Evolutionary conservation across 352 stramenopile genomes (phyloP).

Genomic region (Phytophthora sansomeana): DNA sequence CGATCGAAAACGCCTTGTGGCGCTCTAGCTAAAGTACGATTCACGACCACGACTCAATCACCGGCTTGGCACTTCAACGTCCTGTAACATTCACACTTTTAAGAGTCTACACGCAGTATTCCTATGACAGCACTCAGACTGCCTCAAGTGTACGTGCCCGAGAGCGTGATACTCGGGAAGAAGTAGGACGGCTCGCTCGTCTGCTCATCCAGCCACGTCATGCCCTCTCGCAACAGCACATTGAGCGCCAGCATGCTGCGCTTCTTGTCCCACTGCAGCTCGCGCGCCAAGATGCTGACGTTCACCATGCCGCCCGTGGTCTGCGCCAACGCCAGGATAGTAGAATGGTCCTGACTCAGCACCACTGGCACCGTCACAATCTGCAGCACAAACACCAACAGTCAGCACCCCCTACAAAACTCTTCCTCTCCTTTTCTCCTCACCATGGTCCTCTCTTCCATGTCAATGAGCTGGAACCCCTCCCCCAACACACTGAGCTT

Average conservation of each 20-base stretch:
- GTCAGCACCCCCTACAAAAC: no score
- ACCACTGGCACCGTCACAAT: slow-evolving; percentile 96
- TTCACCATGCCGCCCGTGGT: slow-evolving; percentile 91
- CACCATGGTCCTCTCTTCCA: slow-evolving; percentile 93
- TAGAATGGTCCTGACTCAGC: slow-evolving; percentile 95
- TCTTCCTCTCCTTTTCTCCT: no score
- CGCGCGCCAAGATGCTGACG: slow-evolving; percentile 78
- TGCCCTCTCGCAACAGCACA: slow-evolving; percentile 93
- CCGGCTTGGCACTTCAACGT: slow-evolving; percentile 15
- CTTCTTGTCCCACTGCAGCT: slow-evolving; percentile 92
- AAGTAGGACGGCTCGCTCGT: slow-evolving; percentile 82
- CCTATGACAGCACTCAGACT: no score
- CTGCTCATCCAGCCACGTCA: slow-evolving; percentile 96
- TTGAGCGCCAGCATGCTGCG: slow-evolving; percentile 92
- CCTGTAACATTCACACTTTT: no score
- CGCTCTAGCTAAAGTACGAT: slow-evolving; percentile 49
- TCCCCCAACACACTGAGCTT: slow-evolving; percentile 95
- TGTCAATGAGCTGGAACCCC: slow-evolving; percentile 94
- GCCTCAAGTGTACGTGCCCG: slow-evolving; percentile 68
- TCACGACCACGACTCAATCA: no score
- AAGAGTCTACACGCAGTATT: no score
- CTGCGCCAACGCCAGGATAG: slow-evolving; percentile 92
- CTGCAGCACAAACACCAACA: slow-evolving; percentile 39
- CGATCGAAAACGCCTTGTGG: neutral
- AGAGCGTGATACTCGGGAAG: slow-evolving; percentile 88